Evolutionary conservation across 352 stramenopile species (phyloP), one percentile per base, ranked within the genome.

Genomic region (Phytopythium sindhum): DNA sequence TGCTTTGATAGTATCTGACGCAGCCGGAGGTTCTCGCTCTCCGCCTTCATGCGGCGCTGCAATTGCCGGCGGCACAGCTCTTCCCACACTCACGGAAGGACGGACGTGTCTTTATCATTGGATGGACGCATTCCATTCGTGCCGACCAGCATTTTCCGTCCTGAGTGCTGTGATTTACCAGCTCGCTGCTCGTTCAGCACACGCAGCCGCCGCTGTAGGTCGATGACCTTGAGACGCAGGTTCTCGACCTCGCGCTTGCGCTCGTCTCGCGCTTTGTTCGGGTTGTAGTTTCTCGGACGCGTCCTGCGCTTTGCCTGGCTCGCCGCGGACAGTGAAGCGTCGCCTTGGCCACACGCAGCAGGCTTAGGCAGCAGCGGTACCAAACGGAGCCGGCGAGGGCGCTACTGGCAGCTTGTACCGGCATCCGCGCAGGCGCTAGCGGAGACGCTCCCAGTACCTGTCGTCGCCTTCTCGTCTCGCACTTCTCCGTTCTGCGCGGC

Each of bases 1-100:
- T 75, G 68, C 2, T 31, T 63, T 19, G 74, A 60, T 39, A 78
- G 31, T 26, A 66, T 45, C 52, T 45, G 55, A 12, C 70, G 66
- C 37, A 78, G 55, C 28, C 70, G 64, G 6, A 64, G 23, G 37
- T 78, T 78, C 26, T 75, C 67, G 42, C 55, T 51, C 42, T 78
- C 67, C 8, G 60, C 57, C n/a, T 58, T 61, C 31, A 68, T 28
- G 35, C 63, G 37, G 17, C 61, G 28, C 23, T 68, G 54, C 2
- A 68, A 35, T 42, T 77, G 70, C 17, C 61, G 55, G 33, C 41
- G 50, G 54, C 57, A 65, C 9, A 69, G 66, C n/a, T 65, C 41
- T 24, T 67, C 58, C 70, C 70, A 77, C 23, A 72, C 67, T 53
- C 15, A 51, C 35, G 15, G 19, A 33, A 24, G 0, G 35, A 19